A percentile compares a stretch with the other conserved stretches of the same genome.
Conservation (phyloP, 306 rosid species). For the Pueraria montana region DNA sequence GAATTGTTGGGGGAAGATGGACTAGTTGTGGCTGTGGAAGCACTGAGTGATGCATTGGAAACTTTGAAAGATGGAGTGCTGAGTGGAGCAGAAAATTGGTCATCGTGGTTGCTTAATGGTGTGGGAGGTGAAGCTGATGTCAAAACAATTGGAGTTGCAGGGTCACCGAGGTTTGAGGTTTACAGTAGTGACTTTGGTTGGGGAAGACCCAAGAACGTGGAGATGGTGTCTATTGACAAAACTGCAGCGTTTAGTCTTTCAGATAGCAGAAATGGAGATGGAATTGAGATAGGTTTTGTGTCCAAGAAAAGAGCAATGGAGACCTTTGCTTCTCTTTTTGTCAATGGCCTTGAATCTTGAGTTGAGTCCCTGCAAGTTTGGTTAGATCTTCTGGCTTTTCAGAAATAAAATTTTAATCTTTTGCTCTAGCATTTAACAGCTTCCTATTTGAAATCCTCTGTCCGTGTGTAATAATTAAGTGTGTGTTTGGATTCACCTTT, state of each 20-base stretch:
- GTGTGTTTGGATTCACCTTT: neutral
- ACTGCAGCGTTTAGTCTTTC: constrained; percentile 38
- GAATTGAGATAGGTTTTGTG: constrained; percentile 53
- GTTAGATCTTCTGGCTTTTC: neutral
- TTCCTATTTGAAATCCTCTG: too few relatives aligned
- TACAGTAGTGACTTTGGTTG: constrained; percentile 65
- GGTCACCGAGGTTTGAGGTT: constrained; percentile 61
- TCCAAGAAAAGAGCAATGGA: neutral
- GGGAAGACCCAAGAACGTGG: constrained; percentile 71
- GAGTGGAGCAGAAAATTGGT: constrained; percentile 47
- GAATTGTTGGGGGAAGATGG: constrained; percentile 46
- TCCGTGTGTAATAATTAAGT: neutral
- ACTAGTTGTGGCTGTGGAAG: constrained; percentile 37
- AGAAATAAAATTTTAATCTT: too few relatives aligned
- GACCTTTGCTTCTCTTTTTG: neutral
- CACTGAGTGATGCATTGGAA: constrained; percentile 42
- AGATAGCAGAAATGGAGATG: neutral
- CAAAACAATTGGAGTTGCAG: constrained; percentile 42
- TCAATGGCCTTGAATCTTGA: neutral
- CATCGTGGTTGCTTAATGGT: constrained; percentile 21
- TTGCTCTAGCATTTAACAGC: neutral
- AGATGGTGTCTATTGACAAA: constrained; percentile 51
- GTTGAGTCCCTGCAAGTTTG: neutral
- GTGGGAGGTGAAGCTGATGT: neutral
- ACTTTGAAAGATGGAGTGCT: constrained; percentile 48